phyloP scores from a whole-genome alignment of 2,329 filamentous ascomycete genomes.

The Helicocarpus griseus region DNA sequence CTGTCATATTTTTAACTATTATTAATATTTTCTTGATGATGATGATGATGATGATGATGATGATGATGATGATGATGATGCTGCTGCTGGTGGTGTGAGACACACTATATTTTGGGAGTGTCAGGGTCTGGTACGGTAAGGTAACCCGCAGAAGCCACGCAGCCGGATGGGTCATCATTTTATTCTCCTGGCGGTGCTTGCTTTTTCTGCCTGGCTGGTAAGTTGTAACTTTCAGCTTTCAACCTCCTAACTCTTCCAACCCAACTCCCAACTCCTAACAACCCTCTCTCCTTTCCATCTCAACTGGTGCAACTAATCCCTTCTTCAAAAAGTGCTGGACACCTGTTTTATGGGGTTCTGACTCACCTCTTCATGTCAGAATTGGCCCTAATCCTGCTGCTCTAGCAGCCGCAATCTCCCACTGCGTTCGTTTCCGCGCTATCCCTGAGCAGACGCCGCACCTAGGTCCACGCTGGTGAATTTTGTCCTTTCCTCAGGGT shows the following conservation, averaged over 20 bases:
- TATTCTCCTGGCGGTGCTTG: neutral
- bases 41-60: too few species aligned
- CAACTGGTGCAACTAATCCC: too few species aligned
- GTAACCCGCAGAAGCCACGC: neutral
- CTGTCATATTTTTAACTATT: neutral
- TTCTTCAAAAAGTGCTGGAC: neutral
- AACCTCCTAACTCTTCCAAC: neutral
- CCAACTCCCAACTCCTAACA: neutral
- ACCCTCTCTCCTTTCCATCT: neutral
- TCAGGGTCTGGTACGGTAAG: neutral
- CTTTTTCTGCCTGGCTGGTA: conserved; percentile 1
- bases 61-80: too few species aligned
- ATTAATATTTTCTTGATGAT: neutral
- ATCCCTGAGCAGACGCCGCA: neutral
- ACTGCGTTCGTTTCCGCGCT: neutral
- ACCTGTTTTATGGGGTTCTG: neutral
- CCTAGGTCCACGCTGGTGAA: neutral
- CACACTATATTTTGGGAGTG: neutral
- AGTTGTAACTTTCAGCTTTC: too few species aligned
- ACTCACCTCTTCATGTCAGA: conserved; percentile 5
- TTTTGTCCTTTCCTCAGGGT: neutral
- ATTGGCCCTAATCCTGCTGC: conserved; percentile 3
- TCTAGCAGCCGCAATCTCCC: conserved; percentile 4
- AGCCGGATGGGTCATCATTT: too few species aligned
- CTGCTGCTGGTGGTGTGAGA: neutral